phyloP scores from a whole-genome alignment of 495 filamentous ascomycete species.

The Tuber magnatum region DNA sequence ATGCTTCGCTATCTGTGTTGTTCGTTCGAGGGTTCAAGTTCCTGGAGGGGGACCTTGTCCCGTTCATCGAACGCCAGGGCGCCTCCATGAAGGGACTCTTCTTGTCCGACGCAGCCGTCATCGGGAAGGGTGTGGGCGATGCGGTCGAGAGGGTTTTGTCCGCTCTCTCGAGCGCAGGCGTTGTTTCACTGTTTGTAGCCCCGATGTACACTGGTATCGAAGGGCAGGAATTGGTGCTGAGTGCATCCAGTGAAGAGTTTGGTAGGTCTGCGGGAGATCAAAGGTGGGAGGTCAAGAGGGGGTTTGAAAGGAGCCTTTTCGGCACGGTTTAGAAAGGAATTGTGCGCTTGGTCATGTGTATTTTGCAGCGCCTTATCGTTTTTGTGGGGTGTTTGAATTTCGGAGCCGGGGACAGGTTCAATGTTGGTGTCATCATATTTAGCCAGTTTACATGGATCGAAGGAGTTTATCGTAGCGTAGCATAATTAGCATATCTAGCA shows the following conservation, averaged over 20 bases:
- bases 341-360: neutral
- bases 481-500: neutral
- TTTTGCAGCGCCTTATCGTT: neutral
- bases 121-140: neutral
- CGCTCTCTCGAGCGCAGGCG: neutral
- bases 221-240: neutral
- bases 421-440: neutral
- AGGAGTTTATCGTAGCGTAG: neutral
- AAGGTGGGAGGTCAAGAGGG: neutral
- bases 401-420: neutral
- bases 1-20: neutral
- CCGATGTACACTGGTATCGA: neutral
- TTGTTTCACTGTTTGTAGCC: neutral
- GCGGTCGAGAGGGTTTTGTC: neutral
- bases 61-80: neutral
- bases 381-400: neutral
- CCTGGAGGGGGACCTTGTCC: neutral
- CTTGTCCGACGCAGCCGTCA: neutral
- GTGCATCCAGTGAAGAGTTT: neutral
- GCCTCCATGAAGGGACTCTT: neutral
- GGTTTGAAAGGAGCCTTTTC: neutral
- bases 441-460: neutral
- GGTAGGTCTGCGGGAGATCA: neutral
- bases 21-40: slow-evolving; percentile 1
- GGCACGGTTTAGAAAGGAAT: neutral